Base-by-base conservation (phyloP, 2,329 filamentous ascomycete genomes). In the Acrodontium crateriforme region DNA sequence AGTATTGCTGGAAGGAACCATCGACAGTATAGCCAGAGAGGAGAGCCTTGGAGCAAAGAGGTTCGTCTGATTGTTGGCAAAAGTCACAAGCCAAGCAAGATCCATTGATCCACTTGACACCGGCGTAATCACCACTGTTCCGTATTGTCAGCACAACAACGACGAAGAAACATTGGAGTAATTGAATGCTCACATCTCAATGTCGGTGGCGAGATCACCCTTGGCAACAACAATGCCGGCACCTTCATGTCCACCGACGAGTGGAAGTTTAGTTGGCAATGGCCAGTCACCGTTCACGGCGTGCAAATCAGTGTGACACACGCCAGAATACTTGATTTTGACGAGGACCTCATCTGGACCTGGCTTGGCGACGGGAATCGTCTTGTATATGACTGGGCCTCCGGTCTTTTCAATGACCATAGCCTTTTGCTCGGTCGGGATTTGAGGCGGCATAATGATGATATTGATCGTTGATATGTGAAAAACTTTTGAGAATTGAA, bases 1-100 rank as follows among this genome's bases (percentile, higher is more conserved):
- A 73, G 62, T 92, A 94, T 63, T 93, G 75, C 64, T 94, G 85
- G 69, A 94, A 94, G 22, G 76, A 75, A 17, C 85, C 85, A 53
- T 93, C 81, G 51, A 93, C 83, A 4, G 82, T 91, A 68, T 91
- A 93, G 31, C 87, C 87, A 1, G 83, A 91, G 21, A 93, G 70
- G 18, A 69, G 60, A 15, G 80, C 72, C 34, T 79, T 63, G 10
- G 68, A 56, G 62, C 87, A 95, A 5, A 93, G 74, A 3, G 82
- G 77, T 61, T 94, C 85, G 44, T 92, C 78, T n/a, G 47, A 43
- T 43, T 74, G 67, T 50, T 78, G 74, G 63, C 85, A 94, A 68
- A 81, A 92, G 44, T 73, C 67, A 62, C 85, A 95, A 39, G 66
- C 56, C 37, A 92, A 64, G 58, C 87, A 94, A 25, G 78, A 77